Percentiles rank a stretch among this genome's conserved stretches.
Evolutionary conservation across 2,329 filamentous ascomycete species (phyloP).

Genomic region (Aspergillus ibericus): DNA sequence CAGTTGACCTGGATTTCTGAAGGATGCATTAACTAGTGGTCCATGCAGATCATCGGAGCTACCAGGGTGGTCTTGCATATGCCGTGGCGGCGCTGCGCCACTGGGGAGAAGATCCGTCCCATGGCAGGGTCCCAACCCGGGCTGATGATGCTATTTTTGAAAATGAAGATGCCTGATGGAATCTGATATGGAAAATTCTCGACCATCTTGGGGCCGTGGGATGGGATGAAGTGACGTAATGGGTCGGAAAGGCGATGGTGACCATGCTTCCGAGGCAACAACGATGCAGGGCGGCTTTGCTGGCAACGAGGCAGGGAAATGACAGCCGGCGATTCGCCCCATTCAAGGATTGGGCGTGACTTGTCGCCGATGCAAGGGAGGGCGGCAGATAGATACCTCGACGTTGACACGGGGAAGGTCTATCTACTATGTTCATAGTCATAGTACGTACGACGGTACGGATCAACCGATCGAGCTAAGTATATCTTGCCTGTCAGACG

Average conservation of each 20-base stretch:
- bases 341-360: not conserved
- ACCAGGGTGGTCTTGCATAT: not conserved
- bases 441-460: not conserved
- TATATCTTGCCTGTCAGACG: slow-evolving; percentile 1
- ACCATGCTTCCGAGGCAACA: not conserved
- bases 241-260: not conserved
- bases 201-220: not conserved
- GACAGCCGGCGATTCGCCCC: not conserved
- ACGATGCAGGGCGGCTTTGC: not conserved
- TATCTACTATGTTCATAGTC: too few species aligned
- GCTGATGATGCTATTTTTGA: not conserved
- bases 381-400: not conserved
- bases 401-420: not conserved
- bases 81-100: slow-evolving; percentile 11
- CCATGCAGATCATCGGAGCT: slow-evolving; percentile 1
- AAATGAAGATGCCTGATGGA: not conserved
- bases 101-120: not conserved
- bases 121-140: not conserved
- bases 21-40: slow-evolving; percentile 5
- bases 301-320: not conserved
- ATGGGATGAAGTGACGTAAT: not conserved
- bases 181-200: not conserved
- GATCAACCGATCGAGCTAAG: not conserved
- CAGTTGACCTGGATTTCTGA: not conserved
- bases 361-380: not conserved